Conservation (phyloP, 129 eudicot genomes). For the Chrysanthemum lavandulifolium region DNA sequence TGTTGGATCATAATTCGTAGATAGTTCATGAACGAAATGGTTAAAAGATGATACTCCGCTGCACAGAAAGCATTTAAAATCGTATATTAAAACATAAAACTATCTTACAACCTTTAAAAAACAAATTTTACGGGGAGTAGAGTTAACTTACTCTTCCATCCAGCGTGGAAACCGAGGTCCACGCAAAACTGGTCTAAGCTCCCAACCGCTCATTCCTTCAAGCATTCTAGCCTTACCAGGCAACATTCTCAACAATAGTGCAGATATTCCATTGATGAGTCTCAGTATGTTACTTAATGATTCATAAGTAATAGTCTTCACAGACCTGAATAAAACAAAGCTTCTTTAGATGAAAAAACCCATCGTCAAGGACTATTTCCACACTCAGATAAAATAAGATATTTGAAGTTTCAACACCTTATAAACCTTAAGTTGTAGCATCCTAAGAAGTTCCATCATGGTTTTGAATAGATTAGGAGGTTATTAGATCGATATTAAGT, state of each 20-base stretch:
- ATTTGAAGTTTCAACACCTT: neutral
- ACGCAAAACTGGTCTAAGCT: constrained; percentile 84
- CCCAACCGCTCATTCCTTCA: constrained; percentile 98
- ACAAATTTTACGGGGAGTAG: neutral
- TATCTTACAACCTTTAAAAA: neutral
- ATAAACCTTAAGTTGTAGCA: neutral
- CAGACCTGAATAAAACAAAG: constrained; percentile 60
- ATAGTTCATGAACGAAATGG: constrained; percentile 66
- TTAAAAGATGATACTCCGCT: constrained; percentile 97
- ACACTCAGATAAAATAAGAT: neutral
- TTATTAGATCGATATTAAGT: neutral
- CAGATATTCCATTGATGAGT: constrained; percentile 84
- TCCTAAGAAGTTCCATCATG: neutral
- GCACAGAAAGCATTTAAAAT: constrained; percentile 12
- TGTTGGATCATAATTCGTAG: constrained; percentile 46
- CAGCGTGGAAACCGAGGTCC: constrained; percentile 97
- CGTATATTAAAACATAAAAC: neutral
- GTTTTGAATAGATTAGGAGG: neutral
- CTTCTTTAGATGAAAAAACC: constrained; percentile 1
- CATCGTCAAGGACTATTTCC: neutral
- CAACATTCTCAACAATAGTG: constrained; percentile 66
- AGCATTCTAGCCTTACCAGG: constrained; percentile 88
- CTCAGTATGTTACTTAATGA: constrained; percentile 73
- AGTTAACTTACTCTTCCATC: constrained; percentile 90
- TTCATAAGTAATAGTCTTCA: constrained; percentile 86